Base-by-base conservation (phyloP, 805 yeast species). In the Middelhovenomyces tepae region DNA sequence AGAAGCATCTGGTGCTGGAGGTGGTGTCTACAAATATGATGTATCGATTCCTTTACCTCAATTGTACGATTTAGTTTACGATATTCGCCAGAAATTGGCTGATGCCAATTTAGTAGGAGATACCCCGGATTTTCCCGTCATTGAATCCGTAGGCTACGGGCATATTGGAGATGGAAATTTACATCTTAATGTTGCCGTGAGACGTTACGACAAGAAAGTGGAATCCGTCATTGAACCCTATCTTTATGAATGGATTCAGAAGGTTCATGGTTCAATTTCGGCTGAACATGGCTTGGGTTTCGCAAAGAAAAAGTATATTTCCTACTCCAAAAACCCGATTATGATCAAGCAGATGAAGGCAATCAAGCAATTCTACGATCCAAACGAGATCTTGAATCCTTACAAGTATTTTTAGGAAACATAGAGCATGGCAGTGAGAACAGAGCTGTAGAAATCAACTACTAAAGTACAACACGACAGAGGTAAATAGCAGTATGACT, bases 271-370 rank as follows among this genome's bases (percentile, higher is more conserved):
- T 15, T 87, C 97, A 1, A 79, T 91, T 34, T 80, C 94, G 38
- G 98, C 98, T 17, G 98, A 91, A 59, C 98, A 91, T 56, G 98
- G 98, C 10, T 67, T 91, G 37, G 98, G 98, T 0, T 84, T 91
- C 72, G 96, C 89, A 52, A 91, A 91, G 78, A 85, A 80, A 48
- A 81, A 83, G 52, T 91, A 82, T 56, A 70, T 89, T 45, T 78
- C 78, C 7, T 91, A 89, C 63, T 71, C 94, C 33, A 91, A 87
- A 66, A 72, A 73, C 43, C 75, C 69, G 8, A 62, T 64, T 33
- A 87, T 85, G 55, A 72, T 91, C 39, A 53, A 64, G 25, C 56
- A 86, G 62, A 87, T 91, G 70, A 78, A 77, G 54, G 75, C 75
- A 24, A 59, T 91, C 47, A 91, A 89, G 62, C 47, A 65, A n/a